A percentile compares a stretch with the other conserved stretches of the same genome.
Conservation (phyloP, 225 moss, liverwort and hornwort species). For the Asterella californica region DNA sequence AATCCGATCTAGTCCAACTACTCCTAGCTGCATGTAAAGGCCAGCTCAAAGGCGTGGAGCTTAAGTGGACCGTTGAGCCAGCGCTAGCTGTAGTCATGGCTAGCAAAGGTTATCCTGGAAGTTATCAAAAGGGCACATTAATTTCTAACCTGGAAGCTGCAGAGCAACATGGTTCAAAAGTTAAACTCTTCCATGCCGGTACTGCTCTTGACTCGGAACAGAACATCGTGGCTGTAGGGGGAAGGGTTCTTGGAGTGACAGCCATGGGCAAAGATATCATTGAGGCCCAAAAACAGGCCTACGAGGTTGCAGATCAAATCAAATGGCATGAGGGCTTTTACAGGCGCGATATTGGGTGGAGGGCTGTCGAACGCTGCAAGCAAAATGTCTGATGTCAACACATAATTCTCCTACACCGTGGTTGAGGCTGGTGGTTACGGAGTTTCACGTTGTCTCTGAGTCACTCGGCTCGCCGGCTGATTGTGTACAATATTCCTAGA, state of each 20-base stretch:
- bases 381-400: not conserved
- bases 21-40: constrained; percentile 78
- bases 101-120: constrained; percentile 77
- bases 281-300: constrained; percentile 63
- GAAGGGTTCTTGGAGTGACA: constrained; percentile 67
- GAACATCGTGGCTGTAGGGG: constrained; percentile 71
- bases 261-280: constrained; percentile 61
- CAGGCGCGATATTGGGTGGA: constrained; percentile 85
- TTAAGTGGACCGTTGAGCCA: constrained; percentile 66
- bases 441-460: not conserved
- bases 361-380: constrained; percentile 56
- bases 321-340: constrained; percentile 74
- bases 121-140: constrained; percentile 52
- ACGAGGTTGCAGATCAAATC: constrained; percentile 57
- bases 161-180: constrained; percentile 43
- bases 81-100: constrained; percentile 93
- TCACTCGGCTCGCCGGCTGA: not conserved
- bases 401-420: not conserved
- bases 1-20: constrained; percentile 74
- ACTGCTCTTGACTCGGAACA: constrained; percentile 52
- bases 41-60: constrained; percentile 49
- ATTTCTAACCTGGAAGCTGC: constrained; percentile 65
- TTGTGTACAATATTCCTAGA: too few relatives aligned
- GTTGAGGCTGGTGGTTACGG: not conserved
- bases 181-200: constrained; percentile 85